Evolutionary conservation across 768 basidiomycete genomes (phyloP).

Genomic region (Leccinum longicurvipes): DNA sequence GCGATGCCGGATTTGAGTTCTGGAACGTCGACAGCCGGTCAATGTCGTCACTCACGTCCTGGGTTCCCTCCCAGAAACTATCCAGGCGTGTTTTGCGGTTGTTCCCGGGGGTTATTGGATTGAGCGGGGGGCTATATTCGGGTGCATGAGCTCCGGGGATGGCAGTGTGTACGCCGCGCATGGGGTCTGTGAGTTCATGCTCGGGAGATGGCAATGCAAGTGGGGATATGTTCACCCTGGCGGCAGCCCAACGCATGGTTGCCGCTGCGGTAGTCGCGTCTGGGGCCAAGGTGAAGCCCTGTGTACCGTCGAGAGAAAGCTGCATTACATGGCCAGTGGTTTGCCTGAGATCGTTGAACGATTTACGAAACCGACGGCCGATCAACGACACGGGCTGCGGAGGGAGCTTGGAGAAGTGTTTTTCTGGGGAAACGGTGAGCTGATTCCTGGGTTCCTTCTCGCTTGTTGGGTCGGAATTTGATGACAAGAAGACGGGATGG

Average conservation of each 20-base stretch:
- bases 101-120: conserved; percentile 44
- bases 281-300: conserved; percentile 34
- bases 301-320: conserved; percentile 28
- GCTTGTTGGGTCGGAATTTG: conserved; percentile 9
- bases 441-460: conserved; percentile 20
- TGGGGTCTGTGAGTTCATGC: conserved; percentile 86
- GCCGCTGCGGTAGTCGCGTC: conserved; percentile 71
- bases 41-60: conserved; percentile 49
- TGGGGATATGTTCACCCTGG: conserved; percentile 79
- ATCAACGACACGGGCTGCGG: conserved; percentile 25
- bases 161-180: conserved; percentile 68
- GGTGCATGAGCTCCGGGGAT: conserved; percentile 59
- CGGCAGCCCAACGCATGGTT: conserved; percentile 82
- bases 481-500: conserved; percentile 7
- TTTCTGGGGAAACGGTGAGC: conserved; percentile 26
- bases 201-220: conserved; percentile 88
- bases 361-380: conserved; percentile 43
- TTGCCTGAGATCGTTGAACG: conserved; percentile 43
- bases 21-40: conserved; percentile 24
- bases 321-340: conserved; percentile 25
- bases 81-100: conserved; percentile 55
- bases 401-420: conserved; percentile 24
- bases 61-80: conserved; percentile 78
- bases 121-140: conserved; percentile 33
- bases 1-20: conserved; percentile 23